phyloP scores from a whole-genome alignment of 768 basidiomycete genomes.

The Austroboletus eburneus region DNA sequence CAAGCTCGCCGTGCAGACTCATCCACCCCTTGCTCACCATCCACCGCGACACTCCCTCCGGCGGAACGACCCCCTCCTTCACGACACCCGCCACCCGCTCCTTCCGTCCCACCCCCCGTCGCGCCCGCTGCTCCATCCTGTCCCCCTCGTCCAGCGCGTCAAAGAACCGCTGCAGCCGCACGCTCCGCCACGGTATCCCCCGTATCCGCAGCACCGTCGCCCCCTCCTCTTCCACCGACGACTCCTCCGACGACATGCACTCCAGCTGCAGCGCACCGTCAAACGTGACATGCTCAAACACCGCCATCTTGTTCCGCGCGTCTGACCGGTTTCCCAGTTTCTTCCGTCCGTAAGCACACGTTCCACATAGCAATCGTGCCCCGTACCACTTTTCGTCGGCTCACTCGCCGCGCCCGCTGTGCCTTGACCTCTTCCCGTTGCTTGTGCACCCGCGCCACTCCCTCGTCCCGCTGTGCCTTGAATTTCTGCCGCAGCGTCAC shows the following conservation, averaged over 20 bases:
- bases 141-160: slow-evolving; percentile 58
- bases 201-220: slow-evolving; percentile 46
- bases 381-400: slow-evolving; percentile 62
- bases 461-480: slow-evolving; percentile 51
- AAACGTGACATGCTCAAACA: slow-evolving; percentile 60
- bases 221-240: slow-evolving; percentile 46
- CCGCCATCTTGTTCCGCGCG: slow-evolving; percentile 47
- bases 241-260: slow-evolving; percentile 82
- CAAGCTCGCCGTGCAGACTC: neutral
- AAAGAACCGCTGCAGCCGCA: slow-evolving; percentile 57
- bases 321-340: slow-evolving; percentile 67
- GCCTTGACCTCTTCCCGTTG: slow-evolving; percentile 60
- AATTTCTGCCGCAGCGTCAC: slow-evolving; percentile 67
- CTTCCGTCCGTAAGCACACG: too few relatives aligned
- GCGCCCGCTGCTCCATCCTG: slow-evolving; percentile 44
- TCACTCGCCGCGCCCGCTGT: slow-evolving; percentile 53
- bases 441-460: slow-evolving; percentile 40
- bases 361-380: neutral
- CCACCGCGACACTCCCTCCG: slow-evolving; percentile 62
- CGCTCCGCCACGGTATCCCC: slow-evolving; percentile 66
- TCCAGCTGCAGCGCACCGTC: slow-evolving; percentile 69
- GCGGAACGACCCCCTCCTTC: slow-evolving; percentile 63
- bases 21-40: slow-evolving; percentile 75
- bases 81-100: slow-evolving; percentile 49
- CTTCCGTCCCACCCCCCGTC: slow-evolving; percentile 54